Evolutionary conservation across 345 rosid species (phyloP).

Genomic region (Brassica nigra): DNA sequence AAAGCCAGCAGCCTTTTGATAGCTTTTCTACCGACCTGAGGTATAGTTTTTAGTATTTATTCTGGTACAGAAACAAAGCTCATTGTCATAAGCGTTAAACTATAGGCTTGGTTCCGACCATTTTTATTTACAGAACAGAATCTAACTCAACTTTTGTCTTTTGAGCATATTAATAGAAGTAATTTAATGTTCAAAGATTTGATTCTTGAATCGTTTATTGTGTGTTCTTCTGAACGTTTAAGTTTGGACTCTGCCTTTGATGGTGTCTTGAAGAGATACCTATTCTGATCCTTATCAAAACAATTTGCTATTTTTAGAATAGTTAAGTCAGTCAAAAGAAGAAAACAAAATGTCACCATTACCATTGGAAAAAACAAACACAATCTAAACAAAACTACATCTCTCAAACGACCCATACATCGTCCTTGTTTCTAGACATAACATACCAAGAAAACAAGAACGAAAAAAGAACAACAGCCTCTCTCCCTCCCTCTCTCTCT

Average conservation of each 20-base stretch:
- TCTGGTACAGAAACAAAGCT: slow-evolving; percentile 19
- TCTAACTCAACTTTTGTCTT: slow-evolving; percentile 19
- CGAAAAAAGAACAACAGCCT: slow-evolving; percentile 19
- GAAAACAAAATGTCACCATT: background rate
- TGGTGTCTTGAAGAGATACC: background rate
- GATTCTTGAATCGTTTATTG: background rate
- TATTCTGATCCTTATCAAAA: slow-evolving; percentile 14
- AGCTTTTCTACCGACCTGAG: background rate
- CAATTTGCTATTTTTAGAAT: slow-evolving; percentile 28
- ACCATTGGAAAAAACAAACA: slow-evolving; percentile 32
- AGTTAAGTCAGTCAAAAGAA: background rate
- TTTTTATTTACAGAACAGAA: slow-evolving; percentile 9
- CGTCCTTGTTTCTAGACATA: background rate
- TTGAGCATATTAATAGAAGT: background rate
- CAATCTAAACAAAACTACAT: slow-evolving; percentile 29
- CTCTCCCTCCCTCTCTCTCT: slow-evolving; percentile 4
- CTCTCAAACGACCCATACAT: slow-evolving; percentile 6
- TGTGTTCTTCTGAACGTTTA: background rate
- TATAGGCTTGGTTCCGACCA: slow-evolving; percentile 32
- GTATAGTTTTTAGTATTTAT: slow-evolving; percentile 29
- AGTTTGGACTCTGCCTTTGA: background rate
- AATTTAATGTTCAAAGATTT: background rate
- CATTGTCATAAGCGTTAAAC: slow-evolving; percentile 1
- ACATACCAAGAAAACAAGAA: slow-evolving; percentile 1
- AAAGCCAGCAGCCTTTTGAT: background rate